Evolutionary conservation across 768 basidiomycete genomes (phyloP), one percentile per base, ranked within the genome.

Genomic region (Calocera cornea): DNA sequence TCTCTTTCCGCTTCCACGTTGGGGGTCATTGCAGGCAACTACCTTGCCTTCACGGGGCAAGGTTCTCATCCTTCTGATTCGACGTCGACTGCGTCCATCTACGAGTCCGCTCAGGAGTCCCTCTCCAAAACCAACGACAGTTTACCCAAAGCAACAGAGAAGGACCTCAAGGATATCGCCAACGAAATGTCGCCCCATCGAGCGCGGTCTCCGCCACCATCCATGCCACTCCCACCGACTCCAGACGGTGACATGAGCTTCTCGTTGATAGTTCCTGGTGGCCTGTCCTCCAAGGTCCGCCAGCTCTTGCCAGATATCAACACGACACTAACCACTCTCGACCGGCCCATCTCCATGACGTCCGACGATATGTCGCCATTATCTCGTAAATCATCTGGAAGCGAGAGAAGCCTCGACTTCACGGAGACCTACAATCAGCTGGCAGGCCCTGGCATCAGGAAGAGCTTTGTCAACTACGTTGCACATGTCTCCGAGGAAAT

Each of bases 401-500:
- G 27, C 10, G 54, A 60, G 10, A 22, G 22, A 12, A 60, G 27
- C 10, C 31, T 60, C 5, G 54, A 60, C 27, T 60, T 60, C 54
- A 60, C 54, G 8, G 27, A 60, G 54, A 60, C 54, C 7, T 60
- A 60, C 31, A 27, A 60, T 10, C 27, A 60, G 22, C 31, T 60
- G 54, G 54, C 54, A 8, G 31, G 31, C 31, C 27, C 24, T 5
- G 2, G 5, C 2, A 29, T 10, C 2, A 11, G 54, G 10, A 60
- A 60, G 54, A 60, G 54, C 31, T 60, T 60, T 27, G 54, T 60
- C 54, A 60, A 60, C 3, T 60, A 60, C 31, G 54, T 60, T 31
- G 54, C 54, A 2, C 27, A 33, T 60, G 27, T 60, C 11, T 60
- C 54, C 3, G 27, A 60, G 31, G 54, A 60, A 31, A 60, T 60